Conservation (phyloP, 2,329 filamentous ascomycete genomes). For the Triangularia setosa region DNA sequence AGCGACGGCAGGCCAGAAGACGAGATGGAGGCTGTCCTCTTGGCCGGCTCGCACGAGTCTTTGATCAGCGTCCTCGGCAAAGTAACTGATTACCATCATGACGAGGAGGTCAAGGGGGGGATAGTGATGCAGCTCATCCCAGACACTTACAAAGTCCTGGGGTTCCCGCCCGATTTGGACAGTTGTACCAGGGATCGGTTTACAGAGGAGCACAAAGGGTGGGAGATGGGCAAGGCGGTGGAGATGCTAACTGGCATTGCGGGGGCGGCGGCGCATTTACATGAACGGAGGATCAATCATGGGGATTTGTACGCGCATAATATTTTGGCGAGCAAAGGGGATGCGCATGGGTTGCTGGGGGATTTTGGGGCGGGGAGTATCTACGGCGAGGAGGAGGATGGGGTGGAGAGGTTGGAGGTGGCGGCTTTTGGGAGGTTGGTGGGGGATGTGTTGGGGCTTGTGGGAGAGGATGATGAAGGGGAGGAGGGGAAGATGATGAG, state of each 20-base stretch:
- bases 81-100: slow-evolving; percentile 39
- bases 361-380: slow-evolving; percentile 47
- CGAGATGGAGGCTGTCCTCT: slow-evolving; percentile 45
- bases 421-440: slow-evolving; percentile 45
- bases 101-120: slow-evolving; percentile 32
- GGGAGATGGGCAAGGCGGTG: slow-evolving; percentile 28
- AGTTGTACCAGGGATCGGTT: slow-evolving; percentile 46
- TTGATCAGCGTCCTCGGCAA: slow-evolving; percentile 44
- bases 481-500: slow-evolving; percentile 18
- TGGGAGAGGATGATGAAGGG: slow-evolving; percentile 18
- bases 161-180: slow-evolving; percentile 41
- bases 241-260: slow-evolving; percentile 40
- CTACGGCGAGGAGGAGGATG: slow-evolving; percentile 30
- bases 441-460: slow-evolving; percentile 41
- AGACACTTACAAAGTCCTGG: slow-evolving; percentile 39
- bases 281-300: slow-evolving; percentile 41
- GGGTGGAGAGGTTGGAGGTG: slow-evolving; percentile 43
- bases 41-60: slow-evolving; percentile 43
- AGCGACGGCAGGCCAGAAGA: slow-evolving; percentile 46
- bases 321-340: slow-evolving; percentile 37
- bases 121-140: slow-evolving; percentile 47
- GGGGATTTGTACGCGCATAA: slow-evolving; percentile 48
- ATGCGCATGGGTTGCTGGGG: slow-evolving; percentile 42
- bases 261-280: slow-evolving; percentile 41
- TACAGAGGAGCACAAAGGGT: slow-evolving; percentile 27